These are phyloP conservation scores for Cyberlindnera subsufficiens DNA, from an alignment of 805 yeast genomes.

Conservation along the genomic window DNA sequence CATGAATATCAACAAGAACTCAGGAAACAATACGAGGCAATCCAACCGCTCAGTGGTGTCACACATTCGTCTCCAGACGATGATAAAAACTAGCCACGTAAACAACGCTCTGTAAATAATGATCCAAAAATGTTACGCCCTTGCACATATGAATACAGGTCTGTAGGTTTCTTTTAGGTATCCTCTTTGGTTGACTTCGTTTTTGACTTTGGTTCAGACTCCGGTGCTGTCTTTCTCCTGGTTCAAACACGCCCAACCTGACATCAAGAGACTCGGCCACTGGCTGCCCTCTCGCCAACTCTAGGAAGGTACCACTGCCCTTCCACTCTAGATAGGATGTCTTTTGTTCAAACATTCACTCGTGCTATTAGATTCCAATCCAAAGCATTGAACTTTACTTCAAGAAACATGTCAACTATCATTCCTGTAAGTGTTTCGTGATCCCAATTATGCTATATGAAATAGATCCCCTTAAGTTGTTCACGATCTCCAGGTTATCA, in stretches of 20 bases:
- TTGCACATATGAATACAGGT: too few relatives aligned
- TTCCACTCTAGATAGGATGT: constrained; percentile 10
- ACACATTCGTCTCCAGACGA: constrained; percentile 36
- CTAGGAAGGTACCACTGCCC: too few relatives aligned
- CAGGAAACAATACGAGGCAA: constrained; percentile 45
- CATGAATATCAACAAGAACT: constrained; percentile 61
- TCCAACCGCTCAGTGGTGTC: constrained; percentile 61
- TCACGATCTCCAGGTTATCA: too few relatives aligned
- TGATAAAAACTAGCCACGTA: neutral
- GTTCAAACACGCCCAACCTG: too few relatives aligned
- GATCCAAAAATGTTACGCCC: too few relatives aligned
- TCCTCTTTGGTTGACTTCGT: too few relatives aligned
- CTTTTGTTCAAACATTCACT: constrained; percentile 19
- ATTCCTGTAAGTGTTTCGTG: constrained; percentile 28
- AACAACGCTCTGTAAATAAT: neutral
- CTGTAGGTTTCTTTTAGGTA: too few relatives aligned
- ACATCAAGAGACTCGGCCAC: too few relatives aligned
- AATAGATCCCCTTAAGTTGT: neutral
- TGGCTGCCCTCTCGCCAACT: too few relatives aligned
- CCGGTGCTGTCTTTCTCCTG: too few relatives aligned
- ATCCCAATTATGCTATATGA: neutral
- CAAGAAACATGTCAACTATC: constrained; percentile 27
- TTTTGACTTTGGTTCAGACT: too few relatives aligned
- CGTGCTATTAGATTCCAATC: constrained; percentile 20
- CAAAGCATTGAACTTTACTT: constrained; percentile 16